These are phyloP conservation scores for Rubia peregrina DNA, from an alignment of 305 asterid species.

Conservation along the genomic window DNA sequence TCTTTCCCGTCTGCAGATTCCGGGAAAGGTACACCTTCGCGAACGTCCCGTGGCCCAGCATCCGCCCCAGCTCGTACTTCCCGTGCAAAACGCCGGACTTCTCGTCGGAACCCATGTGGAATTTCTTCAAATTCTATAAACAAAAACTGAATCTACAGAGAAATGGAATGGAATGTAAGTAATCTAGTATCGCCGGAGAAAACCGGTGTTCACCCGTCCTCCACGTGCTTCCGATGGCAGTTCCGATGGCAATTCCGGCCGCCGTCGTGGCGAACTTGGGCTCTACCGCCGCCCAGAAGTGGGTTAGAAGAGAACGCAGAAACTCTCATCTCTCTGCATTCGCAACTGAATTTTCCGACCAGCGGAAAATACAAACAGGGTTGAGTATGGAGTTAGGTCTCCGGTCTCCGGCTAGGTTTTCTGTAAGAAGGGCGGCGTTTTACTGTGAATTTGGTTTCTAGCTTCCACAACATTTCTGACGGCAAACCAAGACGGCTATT, in stretches of 20 bases:
- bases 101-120: too few species aligned
- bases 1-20: constrained; percentile 41
- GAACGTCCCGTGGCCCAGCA: constrained; percentile 64
- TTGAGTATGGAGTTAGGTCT: too few species aligned
- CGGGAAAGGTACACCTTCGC: constrained; percentile 64
- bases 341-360: constrained; percentile 32
- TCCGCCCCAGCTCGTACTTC: too few species aligned
- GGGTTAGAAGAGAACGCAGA: constrained; percentile 44
- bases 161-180: too few species aligned
- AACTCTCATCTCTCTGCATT: constrained; percentile 91
- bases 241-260: constrained; percentile 88
- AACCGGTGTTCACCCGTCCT: constrained; percentile 54
- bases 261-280: constrained; percentile 44
- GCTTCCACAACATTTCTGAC: background rate
- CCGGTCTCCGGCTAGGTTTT: background rate
- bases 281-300: constrained; percentile 41
- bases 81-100: too few species aligned
- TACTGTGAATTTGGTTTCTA: background rate
- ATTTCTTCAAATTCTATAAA: too few species aligned
- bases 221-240: constrained; percentile 96
- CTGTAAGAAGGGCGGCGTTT: background rate
- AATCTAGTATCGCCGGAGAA: background rate
- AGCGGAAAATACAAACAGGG: background rate
- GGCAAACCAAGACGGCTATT: background rate
- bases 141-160: too few species aligned